phyloP scores from a whole-genome alignment of 2,329 filamentous ascomycete genomes.

The Fonsecaea nubica region DNA sequence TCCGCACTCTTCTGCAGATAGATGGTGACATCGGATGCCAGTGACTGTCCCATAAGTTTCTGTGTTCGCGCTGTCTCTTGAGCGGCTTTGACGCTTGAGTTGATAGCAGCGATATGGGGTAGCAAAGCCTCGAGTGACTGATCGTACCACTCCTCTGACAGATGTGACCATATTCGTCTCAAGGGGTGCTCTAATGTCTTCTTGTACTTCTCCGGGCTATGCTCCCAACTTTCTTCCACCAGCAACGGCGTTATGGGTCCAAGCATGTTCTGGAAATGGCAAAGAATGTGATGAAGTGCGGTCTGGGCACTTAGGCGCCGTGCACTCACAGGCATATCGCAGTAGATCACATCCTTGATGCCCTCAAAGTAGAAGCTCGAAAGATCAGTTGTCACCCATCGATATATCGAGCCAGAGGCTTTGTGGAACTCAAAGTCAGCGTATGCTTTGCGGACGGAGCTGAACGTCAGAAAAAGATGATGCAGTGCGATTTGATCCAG shows the following conservation, averaged over 20 bases:
- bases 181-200: slow-evolving; percentile 55
- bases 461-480: slow-evolving; percentile 72
- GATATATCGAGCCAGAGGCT: slow-evolving; percentile 74
- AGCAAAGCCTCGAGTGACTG: slow-evolving; percentile 35
- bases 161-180: slow-evolving; percentile 46
- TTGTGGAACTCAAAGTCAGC: slow-evolving; percentile 81
- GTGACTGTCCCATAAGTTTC: slow-evolving; percentile 78
- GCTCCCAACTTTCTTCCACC: slow-evolving; percentile 86
- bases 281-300: slow-evolving; percentile 67
- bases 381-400: slow-evolving; percentile 81
- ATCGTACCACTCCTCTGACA: slow-evolving; percentile 44
- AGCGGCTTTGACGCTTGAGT: slow-evolving; percentile 73
- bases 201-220: slow-evolving; percentile 71
- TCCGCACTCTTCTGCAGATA: slow-evolving; percentile 21
- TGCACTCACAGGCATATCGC: slow-evolving; percentile 71
- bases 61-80: slow-evolving; percentile 72
- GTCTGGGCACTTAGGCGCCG: slow-evolving; percentile 64
- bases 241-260: slow-evolving; percentile 81
- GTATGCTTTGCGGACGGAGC: slow-evolving; percentile 69
- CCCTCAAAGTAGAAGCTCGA: slow-evolving; percentile 95
- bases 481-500: slow-evolving; percentile 78
- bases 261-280: slow-evolving; percentile 77
- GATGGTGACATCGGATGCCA: slow-evolving; percentile 72
- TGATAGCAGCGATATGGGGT: slow-evolving; percentile 55
- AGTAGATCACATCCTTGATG: slow-evolving; percentile 90